Evolutionary conservation across 306 rosid species (phyloP).

Genomic region (Prunus mume): DNA sequence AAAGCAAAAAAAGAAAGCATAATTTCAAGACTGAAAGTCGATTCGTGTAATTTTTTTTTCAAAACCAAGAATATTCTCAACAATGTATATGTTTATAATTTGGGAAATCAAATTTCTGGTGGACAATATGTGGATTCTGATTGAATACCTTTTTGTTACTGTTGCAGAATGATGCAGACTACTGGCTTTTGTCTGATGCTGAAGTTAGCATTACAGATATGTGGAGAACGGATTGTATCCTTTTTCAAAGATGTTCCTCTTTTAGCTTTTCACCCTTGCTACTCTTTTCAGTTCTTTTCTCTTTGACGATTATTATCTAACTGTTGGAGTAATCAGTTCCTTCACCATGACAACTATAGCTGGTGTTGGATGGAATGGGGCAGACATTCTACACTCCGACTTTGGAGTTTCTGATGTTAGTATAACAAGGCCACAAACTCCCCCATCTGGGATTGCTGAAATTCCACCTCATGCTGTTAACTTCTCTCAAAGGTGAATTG

Average conservation of each 20-base stretch:
- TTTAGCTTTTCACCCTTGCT: conserved; percentile 3
- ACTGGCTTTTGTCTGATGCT: conserved; percentile 98
- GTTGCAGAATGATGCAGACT: conserved; percentile 89
- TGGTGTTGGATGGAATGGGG: conserved; percentile 68
- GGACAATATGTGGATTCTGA: not conserved
- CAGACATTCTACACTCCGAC: conserved; percentile 70
- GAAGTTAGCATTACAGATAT: conserved; percentile 94
- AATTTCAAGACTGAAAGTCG: not conserved
- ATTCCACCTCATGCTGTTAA: conserved; percentile 46
- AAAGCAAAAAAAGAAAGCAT: not conserved
- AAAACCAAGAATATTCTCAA: not conserved
- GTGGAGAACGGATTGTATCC: conserved; percentile 98
- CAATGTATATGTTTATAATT: not conserved
- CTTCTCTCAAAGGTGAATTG: conserved; percentile 47
- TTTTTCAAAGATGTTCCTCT: conserved; percentile 18
- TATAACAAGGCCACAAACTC: conserved; percentile 42
- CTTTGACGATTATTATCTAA: not conserved
- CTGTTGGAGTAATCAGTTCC: conserved; percentile 31
- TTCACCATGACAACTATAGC: conserved; percentile 51
- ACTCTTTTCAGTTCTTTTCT: not conserved
- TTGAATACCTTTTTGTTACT: conserved; percentile 2
- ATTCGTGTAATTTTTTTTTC: not conserved
- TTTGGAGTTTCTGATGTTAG: conserved; percentile 48
- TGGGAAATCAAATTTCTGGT: not conserved
- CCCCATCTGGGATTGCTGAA: conserved; percentile 45